Evolutionary conservation across 1,284 basidiomycete genomes (phyloP).

Genomic region (Mycena citricolor): DNA sequence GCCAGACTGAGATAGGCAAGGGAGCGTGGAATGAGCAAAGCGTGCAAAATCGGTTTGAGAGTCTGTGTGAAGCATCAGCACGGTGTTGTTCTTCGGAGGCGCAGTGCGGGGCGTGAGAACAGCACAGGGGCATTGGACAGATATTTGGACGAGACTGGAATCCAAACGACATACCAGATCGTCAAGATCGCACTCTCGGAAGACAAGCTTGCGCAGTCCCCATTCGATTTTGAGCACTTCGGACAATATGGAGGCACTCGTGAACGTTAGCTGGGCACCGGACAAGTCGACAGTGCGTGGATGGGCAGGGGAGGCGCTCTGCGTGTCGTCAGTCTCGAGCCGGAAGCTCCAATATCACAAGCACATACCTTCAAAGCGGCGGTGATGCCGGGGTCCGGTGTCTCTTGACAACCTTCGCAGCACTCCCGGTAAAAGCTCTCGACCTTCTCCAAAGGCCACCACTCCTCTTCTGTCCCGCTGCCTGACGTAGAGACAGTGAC

Average conservation of each 20-base stretch:
- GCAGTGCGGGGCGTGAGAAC: neutral
- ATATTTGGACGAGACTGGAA: conserved; percentile 12
- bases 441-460: conserved; percentile 79
- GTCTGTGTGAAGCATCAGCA: conserved; percentile 53
- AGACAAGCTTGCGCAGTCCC: conserved; percentile 79
- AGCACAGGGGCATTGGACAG: too few species aligned
- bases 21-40: conserved; percentile 81
- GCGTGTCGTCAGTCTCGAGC: conserved; percentile 3
- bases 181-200: conserved; percentile 80
- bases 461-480: conserved; percentile 46
- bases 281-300: conserved; percentile 78
- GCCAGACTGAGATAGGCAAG: conserved; percentile 80
- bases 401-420: conserved; percentile 74
- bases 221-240: conserved; percentile 90
- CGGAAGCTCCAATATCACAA: conserved; percentile 21
- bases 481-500: conserved; percentile 19
- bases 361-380: conserved; percentile 67
- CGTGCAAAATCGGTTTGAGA: conserved; percentile 88
- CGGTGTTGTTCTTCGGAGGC: too few species aligned
- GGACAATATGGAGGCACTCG: conserved; percentile 76
- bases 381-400: conserved; percentile 63
- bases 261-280: conserved; percentile 69
- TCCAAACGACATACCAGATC: conserved; percentile 54
- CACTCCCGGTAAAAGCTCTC: conserved; percentile 81
- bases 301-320: conserved; percentile 53